Conservation (phyloP, 495 filamentous ascomycete genomes). For the Tuber brumale region DNA sequence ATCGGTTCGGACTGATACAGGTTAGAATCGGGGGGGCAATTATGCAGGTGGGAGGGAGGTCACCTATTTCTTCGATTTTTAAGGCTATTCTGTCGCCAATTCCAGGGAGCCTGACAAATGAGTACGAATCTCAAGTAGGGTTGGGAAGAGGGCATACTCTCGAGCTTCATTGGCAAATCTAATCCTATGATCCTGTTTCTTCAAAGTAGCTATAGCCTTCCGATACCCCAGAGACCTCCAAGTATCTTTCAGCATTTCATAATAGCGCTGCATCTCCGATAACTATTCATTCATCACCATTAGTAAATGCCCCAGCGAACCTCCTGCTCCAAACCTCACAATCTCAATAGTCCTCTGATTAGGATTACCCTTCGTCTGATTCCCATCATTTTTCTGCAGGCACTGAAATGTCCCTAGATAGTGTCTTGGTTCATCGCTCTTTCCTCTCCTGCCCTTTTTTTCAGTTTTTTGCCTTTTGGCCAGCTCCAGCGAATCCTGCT, state of each 20-base stretch:
- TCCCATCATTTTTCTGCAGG: constrained; percentile 57
- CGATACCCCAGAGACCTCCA: constrained; percentile 78
- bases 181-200: constrained; percentile 60
- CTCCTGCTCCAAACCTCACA: constrained; percentile 2
- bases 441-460: not conserved
- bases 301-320: not conserved
- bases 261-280: constrained; percentile 70
- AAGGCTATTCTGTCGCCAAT: constrained; percentile 71
- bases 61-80: constrained; percentile 87
- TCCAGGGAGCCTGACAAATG: constrained; percentile 51
- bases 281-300: not conserved
- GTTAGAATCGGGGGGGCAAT: not conserved
- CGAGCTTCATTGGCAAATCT: constrained; percentile 61
- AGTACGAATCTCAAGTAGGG: not conserved
- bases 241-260: constrained; percentile 64
- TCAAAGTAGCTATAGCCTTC: constrained; percentile 66
- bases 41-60: not conserved
- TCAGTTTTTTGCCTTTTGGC: constrained; percentile 12
- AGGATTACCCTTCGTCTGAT: constrained; percentile 48
- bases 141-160: constrained; percentile 13
- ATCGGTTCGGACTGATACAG: constrained; percentile 53
- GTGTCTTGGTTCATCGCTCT: constrained; percentile 13
- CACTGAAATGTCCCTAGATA: constrained; percentile 52
- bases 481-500: constrained; percentile 5
- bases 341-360: constrained; percentile 57